Percentiles rank a stretch among this genome's conserved stretches.
Conservation (phyloP, 2,329 filamentous ascomycete genomes). For the Dryadomyces sulphureus region DNA sequence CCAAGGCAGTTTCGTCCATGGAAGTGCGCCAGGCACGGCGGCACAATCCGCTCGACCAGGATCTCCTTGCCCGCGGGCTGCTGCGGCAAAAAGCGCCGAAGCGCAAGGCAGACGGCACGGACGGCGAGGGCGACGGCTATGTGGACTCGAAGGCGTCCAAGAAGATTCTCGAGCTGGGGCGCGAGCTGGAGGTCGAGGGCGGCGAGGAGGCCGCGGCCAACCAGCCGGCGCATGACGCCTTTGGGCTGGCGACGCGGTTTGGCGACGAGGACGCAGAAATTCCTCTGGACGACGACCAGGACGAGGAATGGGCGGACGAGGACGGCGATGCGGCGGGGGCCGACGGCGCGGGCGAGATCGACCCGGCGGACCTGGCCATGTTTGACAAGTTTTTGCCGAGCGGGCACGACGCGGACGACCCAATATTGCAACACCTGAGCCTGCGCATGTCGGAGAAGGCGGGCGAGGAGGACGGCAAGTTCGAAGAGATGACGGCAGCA, state of each 20-base stretch:
- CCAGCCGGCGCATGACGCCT: not conserved
- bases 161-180: constrained; percentile 49
- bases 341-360: constrained; percentile 71
- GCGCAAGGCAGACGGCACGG: constrained; percentile 44
- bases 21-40: constrained; percentile 46
- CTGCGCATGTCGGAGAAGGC: constrained; percentile 6
- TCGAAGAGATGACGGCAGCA: constrained; percentile 14
- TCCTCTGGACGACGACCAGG: constrained; percentile 34
- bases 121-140: constrained; percentile 51
- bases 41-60: constrained; percentile 85
- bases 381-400: constrained; percentile 82
- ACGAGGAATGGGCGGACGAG: constrained; percentile 64
- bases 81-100: constrained; percentile 63
- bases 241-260: not conserved
- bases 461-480: constrained; percentile 21
- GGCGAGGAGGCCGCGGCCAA: not conserved
- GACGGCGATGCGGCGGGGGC: constrained; percentile 57
- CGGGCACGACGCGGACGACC: constrained; percentile 53
- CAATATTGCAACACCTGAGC: constrained; percentile 47
- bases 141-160: constrained; percentile 75
- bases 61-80: constrained; percentile 56
- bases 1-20: constrained; percentile 54
- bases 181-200: constrained; percentile 78
- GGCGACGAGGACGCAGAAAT: constrained; percentile 22
- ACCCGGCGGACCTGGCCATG: constrained; percentile 74